A percentile compares a stretch with the other conserved stretches of the same genome.
Conservation (phyloP, 2,329 filamentous ascomycete species). For the Phaeosphaeriaceae sp. region DNA sequence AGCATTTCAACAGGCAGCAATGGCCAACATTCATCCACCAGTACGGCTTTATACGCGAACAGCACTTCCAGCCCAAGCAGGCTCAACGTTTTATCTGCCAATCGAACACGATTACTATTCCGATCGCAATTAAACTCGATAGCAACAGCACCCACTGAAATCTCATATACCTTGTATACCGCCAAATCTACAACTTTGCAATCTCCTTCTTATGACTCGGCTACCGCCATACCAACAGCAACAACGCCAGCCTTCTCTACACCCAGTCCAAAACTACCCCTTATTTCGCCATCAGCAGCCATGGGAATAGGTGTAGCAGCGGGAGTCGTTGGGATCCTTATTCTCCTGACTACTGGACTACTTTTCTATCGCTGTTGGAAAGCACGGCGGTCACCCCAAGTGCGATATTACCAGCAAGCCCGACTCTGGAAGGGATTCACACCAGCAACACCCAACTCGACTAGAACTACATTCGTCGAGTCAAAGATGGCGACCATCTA, state of each 20-base stretch:
- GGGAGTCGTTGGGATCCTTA: constrained; percentile 14
- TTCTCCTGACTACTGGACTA: constrained; percentile 6
- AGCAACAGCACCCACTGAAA: neutral
- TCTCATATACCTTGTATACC: neutral
- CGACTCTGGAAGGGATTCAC: constrained; percentile 28
- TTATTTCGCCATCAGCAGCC: constrained; percentile 15
- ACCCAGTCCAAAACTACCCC: neutral
- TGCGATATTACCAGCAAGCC: constrained; percentile 14
- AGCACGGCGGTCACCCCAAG: constrained; percentile 3
- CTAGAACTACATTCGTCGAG: constrained; percentile 8
- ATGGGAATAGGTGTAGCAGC: constrained; percentile 24
- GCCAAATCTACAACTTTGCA: neutral
- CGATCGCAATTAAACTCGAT: neutral
- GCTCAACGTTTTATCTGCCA: neutral
- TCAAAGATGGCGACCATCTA: constrained; percentile 14
- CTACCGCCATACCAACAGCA: neutral
- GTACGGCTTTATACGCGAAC: neutral
- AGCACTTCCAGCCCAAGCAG: neutral
- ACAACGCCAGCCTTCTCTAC: neutral
- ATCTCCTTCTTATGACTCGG: no score
- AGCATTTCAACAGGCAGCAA: neutral
- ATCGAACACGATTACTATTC: neutral
- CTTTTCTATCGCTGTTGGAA: constrained; percentile 17
- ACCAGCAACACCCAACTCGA: constrained; percentile 15
- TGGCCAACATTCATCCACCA: neutral